Percentiles rank a stretch among this genome's conserved stretches.
phyloP scores from a whole-genome alignment of 2,329 filamentous ascomycete genomes.

The Alternaria sp. region DNA sequence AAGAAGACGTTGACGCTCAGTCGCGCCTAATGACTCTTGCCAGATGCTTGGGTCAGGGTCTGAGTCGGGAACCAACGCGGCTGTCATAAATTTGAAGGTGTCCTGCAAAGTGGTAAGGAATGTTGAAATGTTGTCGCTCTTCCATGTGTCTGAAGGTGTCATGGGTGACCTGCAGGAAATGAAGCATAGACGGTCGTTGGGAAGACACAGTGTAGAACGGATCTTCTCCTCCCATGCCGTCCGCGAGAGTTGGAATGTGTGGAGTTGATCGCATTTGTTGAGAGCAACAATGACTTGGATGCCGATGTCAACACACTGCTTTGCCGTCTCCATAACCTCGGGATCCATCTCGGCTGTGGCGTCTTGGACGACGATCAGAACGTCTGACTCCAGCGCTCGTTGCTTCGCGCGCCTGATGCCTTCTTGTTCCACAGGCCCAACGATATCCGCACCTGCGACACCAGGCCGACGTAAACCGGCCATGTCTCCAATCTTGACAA shows the following conservation, averaged over 20 bases:
- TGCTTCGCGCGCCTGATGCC: constrained; percentile 87
- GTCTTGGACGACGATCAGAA: constrained; percentile 75
- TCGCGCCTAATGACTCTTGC: constrained; percentile 88
- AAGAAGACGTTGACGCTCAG: constrained; percentile 85
- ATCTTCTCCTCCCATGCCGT: constrained; percentile 34
- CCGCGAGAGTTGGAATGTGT: constrained; percentile 38
- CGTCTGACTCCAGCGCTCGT: constrained; percentile 82
- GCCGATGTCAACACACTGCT: constrained; percentile 58
- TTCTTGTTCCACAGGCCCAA: constrained; percentile 84
- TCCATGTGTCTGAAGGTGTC: constrained; percentile 33
- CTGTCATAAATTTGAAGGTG: constrained; percentile 75
- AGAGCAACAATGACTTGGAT: constrained; percentile 66
- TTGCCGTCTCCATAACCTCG: constrained; percentile 64
- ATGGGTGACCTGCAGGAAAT: constrained; percentile 77
- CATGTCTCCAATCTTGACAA: constrained; percentile 94
- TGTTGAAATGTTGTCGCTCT: constrained; percentile 71
- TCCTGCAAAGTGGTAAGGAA: constrained; percentile 73
- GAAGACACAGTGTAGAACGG: constrained; percentile 30
- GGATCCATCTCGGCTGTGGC: constrained; percentile 75
- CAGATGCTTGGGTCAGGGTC: constrained; percentile 70
- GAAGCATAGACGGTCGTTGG: constrained; percentile 60
- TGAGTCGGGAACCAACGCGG: constrained; percentile 54
- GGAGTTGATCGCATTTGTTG: constrained; percentile 67
- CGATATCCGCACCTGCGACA: constrained; percentile 44
- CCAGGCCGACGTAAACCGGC: constrained; percentile 76